Percentiles rank a stretch among this genome's conserved stretches.
These are phyloP conservation scores for Aegilops longissima DNA, from an alignment of 176 grass and related monocot species.

Conservation along the genomic window DNA sequence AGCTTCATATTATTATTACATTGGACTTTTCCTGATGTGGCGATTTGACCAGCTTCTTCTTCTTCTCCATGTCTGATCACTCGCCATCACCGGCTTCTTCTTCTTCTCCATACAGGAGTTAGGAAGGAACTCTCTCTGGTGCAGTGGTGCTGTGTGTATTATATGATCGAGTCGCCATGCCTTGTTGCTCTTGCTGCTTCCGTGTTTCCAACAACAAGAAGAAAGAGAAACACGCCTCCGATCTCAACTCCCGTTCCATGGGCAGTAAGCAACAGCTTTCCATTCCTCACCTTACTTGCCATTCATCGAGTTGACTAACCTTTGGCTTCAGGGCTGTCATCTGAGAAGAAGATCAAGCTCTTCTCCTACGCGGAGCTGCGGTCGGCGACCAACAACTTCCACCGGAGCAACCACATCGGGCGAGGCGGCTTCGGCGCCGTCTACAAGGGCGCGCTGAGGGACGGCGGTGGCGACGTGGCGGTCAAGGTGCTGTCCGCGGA, in stretches of 20 bases:
- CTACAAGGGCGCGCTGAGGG: conserved; percentile 22
- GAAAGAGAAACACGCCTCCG: not conserved
- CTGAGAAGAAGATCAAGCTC: conserved; percentile 23
- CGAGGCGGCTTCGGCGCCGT: conserved; percentile 32
- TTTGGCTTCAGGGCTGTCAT: not conserved
- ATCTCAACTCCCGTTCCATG: not conserved
- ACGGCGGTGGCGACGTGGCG: conserved; percentile 9
- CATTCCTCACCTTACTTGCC: not conserved
- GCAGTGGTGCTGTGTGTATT: no score
- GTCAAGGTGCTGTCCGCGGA: conserved; percentile 4
- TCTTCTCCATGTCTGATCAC: not conserved
- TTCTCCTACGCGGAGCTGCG: conserved; percentile 34
- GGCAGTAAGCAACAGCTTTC: not conserved
- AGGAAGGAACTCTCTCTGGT: no score
- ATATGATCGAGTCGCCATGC: not conserved
- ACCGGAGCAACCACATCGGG: conserved; percentile 20
- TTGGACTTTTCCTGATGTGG: not conserved
- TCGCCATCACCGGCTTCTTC: not conserved
- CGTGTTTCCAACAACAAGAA: not conserved
- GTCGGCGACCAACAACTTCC: conserved; percentile 39
- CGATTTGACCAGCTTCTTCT: not conserved
- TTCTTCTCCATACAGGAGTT: no score
- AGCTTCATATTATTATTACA: not conserved
- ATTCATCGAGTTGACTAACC: not conserved
- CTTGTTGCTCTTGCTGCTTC: not conserved